phyloP scores from a whole-genome alignment of 106 monocot genomes.

The Dendrobium nobile region DNA sequence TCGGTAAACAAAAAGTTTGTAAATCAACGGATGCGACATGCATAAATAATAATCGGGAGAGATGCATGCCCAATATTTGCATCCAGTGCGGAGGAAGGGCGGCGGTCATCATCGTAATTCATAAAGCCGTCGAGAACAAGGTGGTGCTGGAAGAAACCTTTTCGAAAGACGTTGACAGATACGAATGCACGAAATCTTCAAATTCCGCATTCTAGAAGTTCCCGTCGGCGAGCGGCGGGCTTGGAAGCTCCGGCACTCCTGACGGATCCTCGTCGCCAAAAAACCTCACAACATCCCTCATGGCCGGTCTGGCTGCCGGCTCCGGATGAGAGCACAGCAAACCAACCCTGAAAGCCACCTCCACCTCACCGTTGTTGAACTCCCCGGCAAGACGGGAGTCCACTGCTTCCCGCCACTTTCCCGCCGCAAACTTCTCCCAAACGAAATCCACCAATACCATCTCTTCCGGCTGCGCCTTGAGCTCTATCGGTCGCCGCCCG shows the following conservation, averaged over 20 bases:
- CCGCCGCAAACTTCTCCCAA: constrained; percentile 15
- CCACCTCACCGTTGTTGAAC: not conserved
- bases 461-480: not conserved
- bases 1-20: too few species aligned
- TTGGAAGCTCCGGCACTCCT: constrained; percentile 8
- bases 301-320: constrained; percentile 23
- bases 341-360: constrained; percentile 15
- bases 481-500: constrained; percentile 14
- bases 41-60: too few species aligned
- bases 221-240: not conserved
- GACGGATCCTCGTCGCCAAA: constrained; percentile 12
- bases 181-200: constrained; percentile 33
- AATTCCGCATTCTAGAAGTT: constrained; percentile 8
- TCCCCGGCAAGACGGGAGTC: constrained; percentile 41
- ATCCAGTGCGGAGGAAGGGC: not conserved
- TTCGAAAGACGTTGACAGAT: constrained; percentile 19
- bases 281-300: constrained; percentile 58
- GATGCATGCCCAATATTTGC: too few species aligned
- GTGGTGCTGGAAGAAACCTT: constrained; percentile 1
- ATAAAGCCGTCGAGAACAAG: not conserved
- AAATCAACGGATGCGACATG: too few species aligned
- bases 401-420: constrained; percentile 21
- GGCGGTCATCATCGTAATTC: not conserved
- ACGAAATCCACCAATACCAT: constrained; percentile 26
- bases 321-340: constrained; percentile 16